Percentiles rank a stretch among this genome's conserved stretches.
These are phyloP conservation scores for Primulina eburnea DNA, from an alignment of 257 asterid genomes.

Conservation along the genomic window DNA sequence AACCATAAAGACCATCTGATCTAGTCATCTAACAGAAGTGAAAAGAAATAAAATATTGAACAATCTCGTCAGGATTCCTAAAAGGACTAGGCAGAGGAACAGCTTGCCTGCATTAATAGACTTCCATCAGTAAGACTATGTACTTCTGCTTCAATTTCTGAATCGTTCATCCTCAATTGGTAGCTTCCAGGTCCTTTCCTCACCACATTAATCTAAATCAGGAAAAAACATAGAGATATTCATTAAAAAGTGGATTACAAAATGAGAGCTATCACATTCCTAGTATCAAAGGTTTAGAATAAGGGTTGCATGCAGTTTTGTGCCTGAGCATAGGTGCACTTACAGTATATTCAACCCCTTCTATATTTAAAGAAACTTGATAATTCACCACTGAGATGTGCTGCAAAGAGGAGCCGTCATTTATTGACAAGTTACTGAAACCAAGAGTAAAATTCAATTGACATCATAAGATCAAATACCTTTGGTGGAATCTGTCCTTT, in stretches of 20 bases:
- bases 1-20: not conserved
- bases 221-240: conserved; percentile 1
- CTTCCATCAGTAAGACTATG: conserved; percentile 98
- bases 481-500: conserved; percentile 99
- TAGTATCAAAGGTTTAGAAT: not conserved
- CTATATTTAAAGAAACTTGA: conserved; percentile 90
- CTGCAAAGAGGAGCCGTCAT: conserved; percentile 50
- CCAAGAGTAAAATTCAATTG: conserved; percentile 21
- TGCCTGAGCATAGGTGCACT: conserved; percentile 30
- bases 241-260: conserved; percentile 1
- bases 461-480: conserved; percentile 43
- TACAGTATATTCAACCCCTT: conserved; percentile 98
- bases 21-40: conserved; percentile 19
- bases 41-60: conserved; percentile 16
- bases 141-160: conserved; percentile 92
- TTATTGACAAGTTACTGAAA: conserved; percentile 26
- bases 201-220: conserved; percentile 54
- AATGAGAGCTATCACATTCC: conserved; percentile 2
- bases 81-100: conserved; percentile 22
- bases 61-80: conserved; percentile 9
- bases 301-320: conserved; percentile 16
- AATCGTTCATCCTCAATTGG: conserved; percentile 71
- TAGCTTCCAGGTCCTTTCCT: conserved; percentile 96
- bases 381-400: conserved; percentile 93
- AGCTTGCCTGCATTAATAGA: conserved; percentile 87